Evolutionary conservation across 2,329 filamentous ascomycete species (phyloP), one percentile per base, ranked within the genome.

Genomic region (Albifimbria verrucaria): DNA sequence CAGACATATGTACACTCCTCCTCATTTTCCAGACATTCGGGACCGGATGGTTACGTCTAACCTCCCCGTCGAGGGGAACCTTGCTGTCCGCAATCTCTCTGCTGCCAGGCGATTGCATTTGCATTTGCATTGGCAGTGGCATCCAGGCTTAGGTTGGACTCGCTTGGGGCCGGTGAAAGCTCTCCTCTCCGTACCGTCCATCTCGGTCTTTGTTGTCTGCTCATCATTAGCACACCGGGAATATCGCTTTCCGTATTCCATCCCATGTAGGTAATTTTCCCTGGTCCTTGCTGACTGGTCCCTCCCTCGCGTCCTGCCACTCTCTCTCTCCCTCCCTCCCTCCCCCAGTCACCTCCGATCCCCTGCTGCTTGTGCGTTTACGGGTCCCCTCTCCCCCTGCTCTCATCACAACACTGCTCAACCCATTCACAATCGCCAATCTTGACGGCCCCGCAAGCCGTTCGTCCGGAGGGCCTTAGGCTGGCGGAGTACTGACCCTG

Each of bases 351-450:
- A 20, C 23, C 11, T 44, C 42, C 41, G 18, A 44, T 44, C n/a
- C n/a, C n/a, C n/a, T n/a, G n/a, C 32, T 39, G 32, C 32, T 39
- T 15, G 32, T 39, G 32, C 32, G 32, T 7, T n/a, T n/a, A n/a
- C 11, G 12, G 32, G 52, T 55, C 50, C 55, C 28, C 18, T n/a
- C 18, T 43, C 49, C 51, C 57, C 51, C 50, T 52, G 48, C 49
- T 56, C 52, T 55, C 43, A 26, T 50, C 47, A 49, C 47, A 59
- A 54, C 59, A 59, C 54, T 54, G 54, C 55, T 53, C 49, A 28
- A 26, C 28, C 53, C 55, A 50, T 50, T 48, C 18, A 26, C 42
- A 50, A 56, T 62, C 57, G 59, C 60, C 58, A 61, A 63, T 61
- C 59, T 60, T 41, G 22, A 28, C 54, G 49, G 51, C 49, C 54